These are phyloP conservation scores for Albatrellus ellisii DNA, from an alignment of 768 basidiomycete genomes.

Conservation along the genomic window DNA sequence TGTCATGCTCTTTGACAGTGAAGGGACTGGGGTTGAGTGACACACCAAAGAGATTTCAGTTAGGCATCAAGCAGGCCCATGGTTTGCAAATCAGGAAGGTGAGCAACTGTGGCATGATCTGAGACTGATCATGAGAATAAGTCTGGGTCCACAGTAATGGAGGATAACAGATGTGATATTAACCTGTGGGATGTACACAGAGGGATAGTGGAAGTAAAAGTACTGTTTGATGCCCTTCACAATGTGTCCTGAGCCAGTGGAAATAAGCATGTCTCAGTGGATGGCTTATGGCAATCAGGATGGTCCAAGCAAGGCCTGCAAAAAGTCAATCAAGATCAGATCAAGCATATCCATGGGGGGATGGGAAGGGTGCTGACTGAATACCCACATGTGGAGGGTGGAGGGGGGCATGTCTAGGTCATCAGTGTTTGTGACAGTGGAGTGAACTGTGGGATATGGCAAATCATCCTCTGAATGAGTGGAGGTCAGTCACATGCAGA, in stretches of 20 bases:
- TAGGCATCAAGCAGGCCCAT: constrained; percentile 50
- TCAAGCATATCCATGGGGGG: too few relatives aligned
- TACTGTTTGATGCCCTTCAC: constrained; percentile 31
- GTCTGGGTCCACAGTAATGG: neutral
- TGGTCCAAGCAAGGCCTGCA: too few relatives aligned
- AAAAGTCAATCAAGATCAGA: too few relatives aligned
- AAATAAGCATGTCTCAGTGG: too few relatives aligned
- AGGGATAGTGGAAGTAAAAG: constrained; percentile 35
- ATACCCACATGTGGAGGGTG: constrained; percentile 24
- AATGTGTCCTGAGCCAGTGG: too few relatives aligned
- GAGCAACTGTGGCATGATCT: constrained; percentile 54
- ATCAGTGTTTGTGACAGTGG: too few relatives aligned
- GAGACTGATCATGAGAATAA: constrained; percentile 12
- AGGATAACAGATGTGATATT: neutral
- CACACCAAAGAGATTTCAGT: constrained; percentile 38
- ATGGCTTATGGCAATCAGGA: too few relatives aligned
- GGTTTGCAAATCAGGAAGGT: constrained; percentile 55
- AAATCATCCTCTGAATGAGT: too few relatives aligned
- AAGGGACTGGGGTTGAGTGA: constrained; percentile 64
- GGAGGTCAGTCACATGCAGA: too few relatives aligned
- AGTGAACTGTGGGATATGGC: constrained; percentile 32
- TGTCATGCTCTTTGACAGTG: constrained; percentile 67
- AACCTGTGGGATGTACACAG: neutral
- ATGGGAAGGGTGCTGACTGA: constrained; percentile 59
- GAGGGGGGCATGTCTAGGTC: constrained; percentile 25